Evolutionary conservation across 176 grass and related monocot genomes (phyloP).

Genomic region (Musa troglodytarum): DNA sequence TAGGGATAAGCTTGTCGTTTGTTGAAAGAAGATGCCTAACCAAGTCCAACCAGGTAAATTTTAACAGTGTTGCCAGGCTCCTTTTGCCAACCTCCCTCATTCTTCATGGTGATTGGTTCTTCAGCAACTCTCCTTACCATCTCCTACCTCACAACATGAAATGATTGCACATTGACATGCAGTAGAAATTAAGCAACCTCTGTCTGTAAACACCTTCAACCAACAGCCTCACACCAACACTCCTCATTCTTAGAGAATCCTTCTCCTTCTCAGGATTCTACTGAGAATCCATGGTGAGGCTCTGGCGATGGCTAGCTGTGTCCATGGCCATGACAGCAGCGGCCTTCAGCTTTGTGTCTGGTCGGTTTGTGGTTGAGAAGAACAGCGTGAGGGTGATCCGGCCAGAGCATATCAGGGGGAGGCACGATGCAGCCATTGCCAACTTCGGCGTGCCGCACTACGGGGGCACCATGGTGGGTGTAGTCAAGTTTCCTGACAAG

Average conservation of each 20-base stretch:
- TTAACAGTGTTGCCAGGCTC: background rate
- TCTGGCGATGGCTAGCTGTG: constrained; percentile 7
- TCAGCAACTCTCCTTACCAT: background rate
- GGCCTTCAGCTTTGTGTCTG: constrained; percentile 24
- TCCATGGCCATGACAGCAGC: constrained; percentile 22
- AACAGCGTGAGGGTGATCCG: constrained; percentile 56
- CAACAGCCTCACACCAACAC: background rate
- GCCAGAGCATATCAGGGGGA: constrained; percentile 44
- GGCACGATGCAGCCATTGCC: constrained; percentile 64
- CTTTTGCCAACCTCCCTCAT: background rate
- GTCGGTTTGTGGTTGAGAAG: constrained; percentile 77
- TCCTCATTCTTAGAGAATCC: background rate
- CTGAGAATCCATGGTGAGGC: constrained; percentile 23
- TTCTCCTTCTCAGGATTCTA: background rate
- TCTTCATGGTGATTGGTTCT: background rate
- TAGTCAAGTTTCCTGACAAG: constrained; percentile 45
- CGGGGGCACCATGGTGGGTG: constrained; percentile 60
- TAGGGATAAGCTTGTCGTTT: background rate
- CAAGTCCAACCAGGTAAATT: background rate
- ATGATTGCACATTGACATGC: background rate
- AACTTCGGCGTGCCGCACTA: constrained; percentile 94
- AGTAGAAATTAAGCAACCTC: constrained; percentile 1
- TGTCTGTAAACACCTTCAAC: background rate
- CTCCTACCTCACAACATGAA: background rate
- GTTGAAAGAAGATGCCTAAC: background rate